These are phyloP conservation scores for Gastrodia elata DNA, from an alignment of 106 monocot genomes.

Conservation along the genomic window DNA sequence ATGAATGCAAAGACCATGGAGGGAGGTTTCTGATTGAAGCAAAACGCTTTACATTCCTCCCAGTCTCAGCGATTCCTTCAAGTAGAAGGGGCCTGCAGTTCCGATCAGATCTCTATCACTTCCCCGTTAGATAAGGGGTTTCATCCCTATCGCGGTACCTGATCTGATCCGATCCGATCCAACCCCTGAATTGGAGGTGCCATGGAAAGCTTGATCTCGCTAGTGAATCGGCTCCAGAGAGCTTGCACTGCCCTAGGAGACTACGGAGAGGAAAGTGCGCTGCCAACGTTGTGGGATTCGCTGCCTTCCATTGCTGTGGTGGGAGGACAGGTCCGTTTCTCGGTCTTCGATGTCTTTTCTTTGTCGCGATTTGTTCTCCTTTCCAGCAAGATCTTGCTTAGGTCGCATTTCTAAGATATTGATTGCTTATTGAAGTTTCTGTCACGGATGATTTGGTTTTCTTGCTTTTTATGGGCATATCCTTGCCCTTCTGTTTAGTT, in stretches of 20 bases:
- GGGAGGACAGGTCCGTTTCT: conserved; percentile 38
- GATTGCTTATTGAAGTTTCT: not conserved
- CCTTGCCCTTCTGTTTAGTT: not conserved
- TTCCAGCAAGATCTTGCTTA: not conserved
- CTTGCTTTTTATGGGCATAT: not conserved
- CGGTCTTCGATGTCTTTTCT: not conserved
- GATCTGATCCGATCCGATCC: conserved; percentile 1
- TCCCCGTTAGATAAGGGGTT: not conserved
- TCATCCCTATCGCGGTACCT: not conserved
- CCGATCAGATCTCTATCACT: not conserved
- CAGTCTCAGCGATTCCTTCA: not conserved
- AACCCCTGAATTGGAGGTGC: not conserved
- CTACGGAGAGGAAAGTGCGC: conserved; percentile 36
- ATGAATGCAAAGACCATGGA: no score
- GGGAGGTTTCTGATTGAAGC: no score
- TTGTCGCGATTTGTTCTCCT: not conserved
- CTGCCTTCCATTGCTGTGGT: conserved; percentile 49
- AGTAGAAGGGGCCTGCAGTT: not conserved
- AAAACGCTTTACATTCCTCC: no score
- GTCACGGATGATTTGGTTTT: not conserved
- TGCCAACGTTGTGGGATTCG: conserved; percentile 50
- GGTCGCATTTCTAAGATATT: not conserved
- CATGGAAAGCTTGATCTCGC: conserved; percentile 24
- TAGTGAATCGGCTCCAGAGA: conserved; percentile 22
- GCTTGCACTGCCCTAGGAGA: conserved; percentile 48